Conservation (phyloP, 805 yeast genomes). For the Torulaspora delbrueckii region DNA sequence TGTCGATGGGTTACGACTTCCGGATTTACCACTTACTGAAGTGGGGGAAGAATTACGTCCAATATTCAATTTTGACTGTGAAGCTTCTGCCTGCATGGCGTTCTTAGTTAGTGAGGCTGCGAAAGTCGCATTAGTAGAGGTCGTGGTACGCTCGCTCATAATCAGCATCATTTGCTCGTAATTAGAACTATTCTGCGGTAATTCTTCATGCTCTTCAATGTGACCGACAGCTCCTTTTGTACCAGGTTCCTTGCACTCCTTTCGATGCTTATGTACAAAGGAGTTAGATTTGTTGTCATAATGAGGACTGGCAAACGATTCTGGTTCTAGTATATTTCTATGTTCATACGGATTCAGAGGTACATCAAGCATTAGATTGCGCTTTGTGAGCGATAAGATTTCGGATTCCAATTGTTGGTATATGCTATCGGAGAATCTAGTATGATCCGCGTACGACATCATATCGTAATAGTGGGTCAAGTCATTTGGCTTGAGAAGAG, state of each 20-base stretch:
- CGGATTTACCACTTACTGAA: constrained; percentile 11
- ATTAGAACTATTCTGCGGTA: constrained; percentile 72
- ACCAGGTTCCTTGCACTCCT: constrained; percentile 36
- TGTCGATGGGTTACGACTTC: constrained; percentile 24
- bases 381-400: constrained; percentile 66
- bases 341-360: constrained; percentile 62
- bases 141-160: constrained; percentile 45
- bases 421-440: constrained; percentile 70
- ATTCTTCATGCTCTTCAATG: constrained; percentile 59
- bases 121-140: constrained; percentile 38
- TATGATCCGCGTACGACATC: constrained; percentile 76
- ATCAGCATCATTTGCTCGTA: constrained; percentile 87
- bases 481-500: constrained; percentile 76
- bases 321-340: constrained; percentile 35
- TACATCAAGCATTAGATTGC: constrained; percentile 71
- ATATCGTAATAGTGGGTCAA: constrained; percentile 79
- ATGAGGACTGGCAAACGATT: constrained; percentile 43
- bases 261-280: constrained; percentile 38
- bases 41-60: constrained; percentile 8
- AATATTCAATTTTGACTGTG: constrained; percentile 8
- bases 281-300: constrained; percentile 35
- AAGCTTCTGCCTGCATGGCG: constrained; percentile 22
- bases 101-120: constrained; percentile 34
- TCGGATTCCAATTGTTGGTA: constrained; percentile 87
- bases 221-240: constrained; percentile 41